A percentile compares a stretch with the other conserved stretches of the same genome.
phyloP scores from a whole-genome alignment of 345 rosid species.

The Trapa bicornis region DNA sequence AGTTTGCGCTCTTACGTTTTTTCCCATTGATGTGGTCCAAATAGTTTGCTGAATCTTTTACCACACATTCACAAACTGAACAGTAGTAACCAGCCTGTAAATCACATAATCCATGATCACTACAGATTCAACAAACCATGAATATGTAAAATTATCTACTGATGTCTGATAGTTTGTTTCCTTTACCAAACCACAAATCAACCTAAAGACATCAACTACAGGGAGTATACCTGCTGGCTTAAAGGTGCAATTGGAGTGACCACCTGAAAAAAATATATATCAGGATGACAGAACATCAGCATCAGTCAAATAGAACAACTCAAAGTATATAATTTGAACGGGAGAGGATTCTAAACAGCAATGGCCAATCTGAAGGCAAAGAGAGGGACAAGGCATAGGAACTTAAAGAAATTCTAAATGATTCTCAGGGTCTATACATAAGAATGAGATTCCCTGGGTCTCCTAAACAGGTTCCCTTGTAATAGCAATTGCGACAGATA shows the following conservation, averaged over 20 bases:
- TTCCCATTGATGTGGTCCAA: conserved; percentile 98
- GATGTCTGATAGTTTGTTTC: neutral
- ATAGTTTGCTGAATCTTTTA: conserved; percentile 98
- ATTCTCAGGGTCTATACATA: neutral
- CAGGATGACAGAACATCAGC: conserved; percentile 4
- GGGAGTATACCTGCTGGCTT: conserved; percentile 73
- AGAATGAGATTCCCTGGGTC: neutral
- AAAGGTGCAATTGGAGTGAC: conserved; percentile 97
- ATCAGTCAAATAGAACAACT: neutral
- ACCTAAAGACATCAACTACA: neutral
- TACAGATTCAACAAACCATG: neutral
- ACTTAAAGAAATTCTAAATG: neutral
- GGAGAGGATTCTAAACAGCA: neutral
- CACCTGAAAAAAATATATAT: conserved; percentile 37
- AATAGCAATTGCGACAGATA: neutral
- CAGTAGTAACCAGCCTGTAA: conserved; percentile 92
- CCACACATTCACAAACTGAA: conserved; percentile 90
- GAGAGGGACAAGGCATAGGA: neutral
- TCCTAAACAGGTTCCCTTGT: neutral
- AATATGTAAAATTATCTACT: neutral
- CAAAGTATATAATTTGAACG: neutral
- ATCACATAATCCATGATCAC: neutral
- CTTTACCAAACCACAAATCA: neutral
- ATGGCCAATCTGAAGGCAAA: neutral
- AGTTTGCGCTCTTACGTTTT: conserved; percentile 48